These are phyloP conservation scores for Fragaria ananassa DNA, from an alignment of 306 rosid species.

Conservation along the genomic window DNA sequence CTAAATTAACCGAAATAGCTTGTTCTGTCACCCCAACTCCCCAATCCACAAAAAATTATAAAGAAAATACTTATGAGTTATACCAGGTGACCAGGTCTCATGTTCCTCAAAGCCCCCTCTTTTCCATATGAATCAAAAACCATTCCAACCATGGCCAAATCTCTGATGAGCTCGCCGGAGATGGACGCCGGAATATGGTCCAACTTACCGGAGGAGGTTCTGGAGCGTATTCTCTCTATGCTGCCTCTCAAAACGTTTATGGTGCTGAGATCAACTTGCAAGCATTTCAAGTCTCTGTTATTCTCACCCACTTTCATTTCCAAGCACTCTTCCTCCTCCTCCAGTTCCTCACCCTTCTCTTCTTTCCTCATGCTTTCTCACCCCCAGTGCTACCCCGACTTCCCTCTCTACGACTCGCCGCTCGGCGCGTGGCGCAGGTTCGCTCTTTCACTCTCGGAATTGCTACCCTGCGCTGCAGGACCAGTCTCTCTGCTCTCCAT, in stretches of 20 bases:
- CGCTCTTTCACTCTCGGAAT: conserved; percentile 42
- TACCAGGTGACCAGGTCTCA: not conserved
- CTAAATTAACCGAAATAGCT: no score
- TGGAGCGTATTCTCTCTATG: conserved; percentile 61
- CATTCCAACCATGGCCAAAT: not conserved
- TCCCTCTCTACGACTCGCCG: conserved; percentile 62
- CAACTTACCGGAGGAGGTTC: conserved; percentile 61
- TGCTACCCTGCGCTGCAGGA: conserved; percentile 31
- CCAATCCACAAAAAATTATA: no score
- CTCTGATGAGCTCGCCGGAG: conserved; percentile 11
- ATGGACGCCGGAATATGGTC: conserved; percentile 90
- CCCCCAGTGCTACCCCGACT: conserved; percentile 57
- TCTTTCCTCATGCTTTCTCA: conserved; percentile 77
- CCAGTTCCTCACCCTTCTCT: conserved; percentile 47
- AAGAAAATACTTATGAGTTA: no score
- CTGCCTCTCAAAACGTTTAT: conserved; percentile 65
- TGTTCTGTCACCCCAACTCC: no score
- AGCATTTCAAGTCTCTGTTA: conserved; percentile 59
- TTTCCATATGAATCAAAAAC: not conserved
- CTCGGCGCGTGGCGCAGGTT: conserved; percentile 59
- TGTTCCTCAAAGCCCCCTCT: not conserved
- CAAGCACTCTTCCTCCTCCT: conserved; percentile 47
- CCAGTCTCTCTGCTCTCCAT: conserved; percentile 40
- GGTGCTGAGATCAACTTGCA: conserved; percentile 77
- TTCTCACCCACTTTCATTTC: conserved; percentile 64